phyloP scores from a whole-genome alignment of 306 rosid genomes.

The Senna tora region DNA sequence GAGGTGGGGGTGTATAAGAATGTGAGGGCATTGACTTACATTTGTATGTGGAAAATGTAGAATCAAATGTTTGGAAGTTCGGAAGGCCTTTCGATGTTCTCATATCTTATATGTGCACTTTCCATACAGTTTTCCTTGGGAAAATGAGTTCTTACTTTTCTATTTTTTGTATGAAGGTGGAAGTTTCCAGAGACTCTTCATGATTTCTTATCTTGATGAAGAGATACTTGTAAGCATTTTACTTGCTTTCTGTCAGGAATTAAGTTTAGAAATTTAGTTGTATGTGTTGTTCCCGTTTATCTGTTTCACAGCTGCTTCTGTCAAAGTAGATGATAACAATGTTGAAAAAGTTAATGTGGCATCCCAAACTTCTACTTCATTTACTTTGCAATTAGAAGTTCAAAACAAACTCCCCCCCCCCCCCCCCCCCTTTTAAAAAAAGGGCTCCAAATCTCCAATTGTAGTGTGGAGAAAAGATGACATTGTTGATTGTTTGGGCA shows the following conservation, averaged over 20 bases:
- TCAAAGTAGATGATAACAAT: slow-evolving; percentile 9
- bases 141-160: slow-evolving; percentile 32
- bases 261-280: slow-evolving; percentile 20
- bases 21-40: slow-evolving; percentile 8
- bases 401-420: neutral
- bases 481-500: neutral
- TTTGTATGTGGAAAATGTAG: neutral
- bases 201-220: slow-evolving; percentile 96
- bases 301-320: neutral
- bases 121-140: slow-evolving; percentile 13
- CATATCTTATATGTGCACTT: slow-evolving; percentile 1
- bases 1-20: slow-evolving; percentile 5
- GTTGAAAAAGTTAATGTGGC: neutral
- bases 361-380: neutral
- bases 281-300: slow-evolving; percentile 2
- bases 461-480: neutral
- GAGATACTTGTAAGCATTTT: slow-evolving; percentile 85
- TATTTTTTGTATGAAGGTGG: slow-evolving; percentile 65
- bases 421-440: neutral
- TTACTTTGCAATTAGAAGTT: neutral
- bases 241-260: slow-evolving; percentile 15
- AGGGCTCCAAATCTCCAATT: neutral
- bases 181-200: slow-evolving; percentile 73
- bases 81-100: neutral
- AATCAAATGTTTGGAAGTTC: slow-evolving; percentile 7